Evolutionary conservation across 2,329 filamentous ascomycete genomes (phyloP).

Genomic region (Fusarium sp.): DNA sequence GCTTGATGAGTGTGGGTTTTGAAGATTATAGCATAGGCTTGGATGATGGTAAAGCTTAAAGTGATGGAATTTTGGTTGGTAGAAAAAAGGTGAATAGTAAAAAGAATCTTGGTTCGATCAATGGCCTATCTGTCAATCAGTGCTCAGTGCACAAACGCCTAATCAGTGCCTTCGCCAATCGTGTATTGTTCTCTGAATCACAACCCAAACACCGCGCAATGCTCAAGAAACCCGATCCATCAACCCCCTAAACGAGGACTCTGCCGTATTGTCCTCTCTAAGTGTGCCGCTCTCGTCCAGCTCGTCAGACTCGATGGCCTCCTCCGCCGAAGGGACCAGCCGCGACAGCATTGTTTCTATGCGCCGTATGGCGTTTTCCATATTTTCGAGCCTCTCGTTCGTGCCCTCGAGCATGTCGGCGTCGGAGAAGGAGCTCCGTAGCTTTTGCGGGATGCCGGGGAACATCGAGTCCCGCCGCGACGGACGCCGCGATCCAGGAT

Average conservation of each 20-base stretch:
- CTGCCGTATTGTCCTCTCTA: conserved; percentile 48
- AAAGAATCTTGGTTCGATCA: neutral
- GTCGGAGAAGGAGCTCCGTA: conserved; percentile 65
- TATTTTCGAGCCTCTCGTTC: conserved; percentile 60
- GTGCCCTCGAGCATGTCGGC: conserved; percentile 63
- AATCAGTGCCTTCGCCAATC: conserved; percentile 11
- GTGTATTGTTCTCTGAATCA: conserved; percentile 1
- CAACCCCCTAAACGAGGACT: conserved; percentile 49
- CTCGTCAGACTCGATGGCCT: conserved; percentile 46
- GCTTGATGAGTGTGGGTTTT: neutral
- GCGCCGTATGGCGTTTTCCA: conserved; percentile 66
- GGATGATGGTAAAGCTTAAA: neutral
- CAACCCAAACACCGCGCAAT: conserved; percentile 22
- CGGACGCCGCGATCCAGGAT: conserved; percentile 52
- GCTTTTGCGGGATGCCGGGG: conserved; percentile 64
- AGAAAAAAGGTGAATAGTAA: conserved; percentile 7
- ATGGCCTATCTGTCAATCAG: conserved; percentile 23
- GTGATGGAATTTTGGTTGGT: neutral
- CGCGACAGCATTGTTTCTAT: conserved; percentile 65
- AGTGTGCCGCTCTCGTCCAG: conserved; percentile 51
- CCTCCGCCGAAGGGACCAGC: conserved; percentile 53
- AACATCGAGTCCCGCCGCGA: conserved; percentile 72
- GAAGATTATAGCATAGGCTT: neutral
- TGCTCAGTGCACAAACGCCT: conserved; percentile 16
- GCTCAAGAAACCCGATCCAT: conserved; percentile 19